A percentile compares a stretch with the other conserved stretches of the same genome.
Conservation (phyloP, 2,329 filamentous ascomycete species). For the Trichothecium roseum region DNA sequence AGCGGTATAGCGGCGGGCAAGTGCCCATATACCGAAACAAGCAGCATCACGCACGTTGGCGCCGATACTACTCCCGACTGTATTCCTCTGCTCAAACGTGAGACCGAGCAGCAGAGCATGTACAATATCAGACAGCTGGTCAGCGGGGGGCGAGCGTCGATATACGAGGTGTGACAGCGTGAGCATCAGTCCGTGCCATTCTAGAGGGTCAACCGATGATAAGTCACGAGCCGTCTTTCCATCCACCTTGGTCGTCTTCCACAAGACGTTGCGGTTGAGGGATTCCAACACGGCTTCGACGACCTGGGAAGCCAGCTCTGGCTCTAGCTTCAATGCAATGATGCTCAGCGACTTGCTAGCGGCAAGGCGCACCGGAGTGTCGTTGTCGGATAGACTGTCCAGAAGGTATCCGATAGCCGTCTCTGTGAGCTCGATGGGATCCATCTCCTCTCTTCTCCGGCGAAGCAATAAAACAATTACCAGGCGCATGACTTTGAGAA, state of each 20-base stretch:
- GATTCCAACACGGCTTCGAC: slow-evolving; percentile 76
- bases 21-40: slow-evolving; percentile 91
- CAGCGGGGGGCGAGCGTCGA: slow-evolving; percentile 64
- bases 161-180: slow-evolving; percentile 82
- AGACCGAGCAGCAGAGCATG: slow-evolving; percentile 69
- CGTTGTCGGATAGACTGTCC: slow-evolving; percentile 69
- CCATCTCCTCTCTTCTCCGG: slow-evolving; percentile 29
- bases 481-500: slow-evolving; percentile 77
- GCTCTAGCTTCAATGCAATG: slow-evolving; percentile 68
- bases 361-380: slow-evolving; percentile 82
- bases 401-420: slow-evolving; percentile 74
- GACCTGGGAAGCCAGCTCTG: slow-evolving; percentile 75
- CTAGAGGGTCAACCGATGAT: slow-evolving; percentile 65
- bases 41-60: slow-evolving; percentile 90
- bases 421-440: slow-evolving; percentile 54
- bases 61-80: slow-evolving; percentile 76
- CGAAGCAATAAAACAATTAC: slow-evolving; percentile 58
- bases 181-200: slow-evolving; percentile 88
- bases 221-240: slow-evolving; percentile 44
- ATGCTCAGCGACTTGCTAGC: slow-evolving; percentile 89
- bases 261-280: slow-evolving; percentile 48
- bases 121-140: slow-evolving; percentile 62
- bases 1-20: slow-evolving; percentile 80
- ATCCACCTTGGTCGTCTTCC: slow-evolving; percentile 27
- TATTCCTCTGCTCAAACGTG: slow-evolving; percentile 78